Evolutionary conservation across 2,329 filamentous ascomycete genomes (phyloP), one percentile per base, ranked within the genome.

Genomic region (Blumeria hordei): DNA sequence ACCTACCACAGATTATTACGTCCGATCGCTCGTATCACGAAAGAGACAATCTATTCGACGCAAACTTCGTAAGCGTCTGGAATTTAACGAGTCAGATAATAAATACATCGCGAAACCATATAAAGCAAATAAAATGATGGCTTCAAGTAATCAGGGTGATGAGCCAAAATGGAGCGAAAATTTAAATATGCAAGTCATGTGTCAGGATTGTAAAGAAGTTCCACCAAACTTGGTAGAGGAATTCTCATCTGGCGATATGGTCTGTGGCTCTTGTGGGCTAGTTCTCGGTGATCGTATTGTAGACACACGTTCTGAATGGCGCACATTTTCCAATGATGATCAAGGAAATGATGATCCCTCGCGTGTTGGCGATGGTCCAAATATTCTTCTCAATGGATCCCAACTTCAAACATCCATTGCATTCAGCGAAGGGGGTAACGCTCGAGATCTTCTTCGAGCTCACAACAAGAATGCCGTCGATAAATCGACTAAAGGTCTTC

Each of bases 281-380:
- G 92, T 98, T 6, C 77, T 98, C 34, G 84, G 85, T 57, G 85
- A 90, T 64, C 83, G 87, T 60, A 88, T 92, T 66, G 88, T 98
- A 65, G 93, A 98, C 66, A 93, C 86, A 58, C 84, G 93, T 59
- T 94, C 88, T 51, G 92, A 98, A 71, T 98, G 92, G 92, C 86
- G 92, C 66, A 98, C 92, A 0, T 98, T 98, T 70, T 88, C 88
- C 66, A 96, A 96, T 67, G 92, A 98, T 65, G 93, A 98, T 67
- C 87, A 94, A 68, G 87, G 86, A 64, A 88, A 85, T 64, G 93
- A 96, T 63, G 92, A 98, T 62, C 92, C 93, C 4, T 95, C 88
- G 57, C 92, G 92, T 87, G 90, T 98, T 60, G 92, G 92, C 72
- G 92, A 96, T 62, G 85, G 84, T 6, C 82, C 83, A 58, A 95